phyloP scores from a whole-genome alignment of 179 eudicot species.

The Heliamphora pulchella region DNA sequence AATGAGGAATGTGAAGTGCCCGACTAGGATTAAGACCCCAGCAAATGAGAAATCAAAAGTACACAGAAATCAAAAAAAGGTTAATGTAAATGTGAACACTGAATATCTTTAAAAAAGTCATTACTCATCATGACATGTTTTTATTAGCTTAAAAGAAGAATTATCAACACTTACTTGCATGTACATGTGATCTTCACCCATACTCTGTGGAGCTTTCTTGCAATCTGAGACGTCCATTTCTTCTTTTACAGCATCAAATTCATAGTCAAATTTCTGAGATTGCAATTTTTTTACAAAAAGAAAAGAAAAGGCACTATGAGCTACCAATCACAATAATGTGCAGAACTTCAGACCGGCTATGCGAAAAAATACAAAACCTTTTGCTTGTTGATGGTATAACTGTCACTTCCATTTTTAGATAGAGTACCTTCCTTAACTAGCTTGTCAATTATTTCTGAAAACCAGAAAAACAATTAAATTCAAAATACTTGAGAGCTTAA shows the following conservation, averaged over 20 bases:
- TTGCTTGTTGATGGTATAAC: slow-evolving; percentile 44
- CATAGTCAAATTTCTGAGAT: slow-evolving; percentile 47
- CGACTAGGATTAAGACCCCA: not conserved
- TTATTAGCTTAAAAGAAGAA: not conserved
- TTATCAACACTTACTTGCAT: slow-evolving; percentile 49
- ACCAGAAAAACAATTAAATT: slow-evolving; percentile 12
- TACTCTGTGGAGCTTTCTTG: slow-evolving; percentile 30
- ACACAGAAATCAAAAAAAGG: not conserved
- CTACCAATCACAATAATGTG: not conserved
- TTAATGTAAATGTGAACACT: not conserved
- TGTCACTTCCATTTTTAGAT: slow-evolving; percentile 44
- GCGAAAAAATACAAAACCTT: slow-evolving; percentile 38
- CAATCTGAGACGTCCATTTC: slow-evolving; percentile 44
- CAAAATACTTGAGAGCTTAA: not conserved
- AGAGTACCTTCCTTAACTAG: slow-evolving; percentile 58
- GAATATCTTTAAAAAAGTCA: too few relatives aligned
- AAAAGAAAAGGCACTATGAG: slow-evolving; percentile 1
- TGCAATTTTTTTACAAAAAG: slow-evolving; percentile 9
- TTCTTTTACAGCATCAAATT: slow-evolving; percentile 69
- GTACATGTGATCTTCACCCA: slow-evolving; percentile 61
- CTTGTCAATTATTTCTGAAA: slow-evolving; percentile 77
- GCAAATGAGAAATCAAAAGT: not conserved
- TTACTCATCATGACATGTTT: not conserved
- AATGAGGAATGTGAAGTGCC: not conserved
- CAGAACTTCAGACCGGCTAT: slow-evolving; percentile 1